phyloP scores from a whole-genome alignment of 1,284 basidiomycete species.

The Malassezia yamatoensis region DNA sequence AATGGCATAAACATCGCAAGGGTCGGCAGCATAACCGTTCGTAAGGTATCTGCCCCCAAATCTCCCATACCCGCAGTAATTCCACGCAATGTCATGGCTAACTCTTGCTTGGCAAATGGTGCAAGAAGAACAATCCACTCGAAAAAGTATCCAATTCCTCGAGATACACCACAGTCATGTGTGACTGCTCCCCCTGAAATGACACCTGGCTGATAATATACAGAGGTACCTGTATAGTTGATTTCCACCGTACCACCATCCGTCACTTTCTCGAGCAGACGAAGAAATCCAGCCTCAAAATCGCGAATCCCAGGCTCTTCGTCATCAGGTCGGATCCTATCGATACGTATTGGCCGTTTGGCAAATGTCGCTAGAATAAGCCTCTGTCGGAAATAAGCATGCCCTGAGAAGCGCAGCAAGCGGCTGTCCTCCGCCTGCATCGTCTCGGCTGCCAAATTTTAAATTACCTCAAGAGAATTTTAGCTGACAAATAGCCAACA shows the following conservation, averaged over 20 bases:
- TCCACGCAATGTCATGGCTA: conserved; percentile 71
- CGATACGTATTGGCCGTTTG: conserved; percentile 73
- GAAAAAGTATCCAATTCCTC: conserved; percentile 85
- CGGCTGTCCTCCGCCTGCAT: conserved; percentile 13
- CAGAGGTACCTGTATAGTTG: conserved; percentile 61
- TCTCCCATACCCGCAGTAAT: conserved; percentile 66
- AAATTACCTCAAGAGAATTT: not conserved
- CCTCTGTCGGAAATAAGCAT: conserved; percentile 72
- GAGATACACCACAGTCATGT: conserved; percentile 77
- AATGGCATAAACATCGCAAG: conserved; percentile 62
- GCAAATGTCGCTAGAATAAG: conserved; percentile 78
- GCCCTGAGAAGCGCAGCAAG: conserved; percentile 59
- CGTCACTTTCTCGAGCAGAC: conserved; percentile 80
- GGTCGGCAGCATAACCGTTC: conserved; percentile 85
- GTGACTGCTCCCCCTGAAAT: conserved; percentile 70
- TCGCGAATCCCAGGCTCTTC: conserved; percentile 89
- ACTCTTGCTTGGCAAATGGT: conserved; percentile 80
- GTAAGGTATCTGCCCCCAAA: conserved; percentile 62
- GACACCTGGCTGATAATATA: conserved; percentile 77
- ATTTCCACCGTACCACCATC: conserved; percentile 95
- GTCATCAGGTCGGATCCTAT: conserved; percentile 79
- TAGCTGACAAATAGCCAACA: conserved; percentile 5
- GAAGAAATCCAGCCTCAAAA: conserved; percentile 81
- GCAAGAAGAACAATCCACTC: conserved; percentile 82
- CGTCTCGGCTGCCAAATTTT: conserved; percentile 6